These are phyloP conservation scores for Epicoccum sorghinum DNA, from an alignment of 2,329 filamentous ascomycete species.

Conservation along the genomic window DNA sequence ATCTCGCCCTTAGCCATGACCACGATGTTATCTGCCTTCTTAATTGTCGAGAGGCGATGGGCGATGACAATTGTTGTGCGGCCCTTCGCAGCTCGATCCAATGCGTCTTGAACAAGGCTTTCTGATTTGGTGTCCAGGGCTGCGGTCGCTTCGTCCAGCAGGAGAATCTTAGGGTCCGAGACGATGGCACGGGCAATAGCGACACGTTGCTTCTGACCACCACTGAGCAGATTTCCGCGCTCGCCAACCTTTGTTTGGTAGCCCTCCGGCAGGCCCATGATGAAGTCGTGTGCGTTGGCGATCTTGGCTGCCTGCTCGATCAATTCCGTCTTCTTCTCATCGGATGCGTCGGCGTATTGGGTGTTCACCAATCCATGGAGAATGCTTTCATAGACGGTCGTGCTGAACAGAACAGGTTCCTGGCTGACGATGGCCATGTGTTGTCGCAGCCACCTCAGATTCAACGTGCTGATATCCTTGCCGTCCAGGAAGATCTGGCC, in stretches of 20 bases:
- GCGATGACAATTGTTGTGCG: conserved; percentile 96
- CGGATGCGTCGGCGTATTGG: conserved; percentile 67
- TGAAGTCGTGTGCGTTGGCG: conserved; percentile 94
- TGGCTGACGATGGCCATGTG: conserved; percentile 93
- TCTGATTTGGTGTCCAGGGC: conserved; percentile 94
- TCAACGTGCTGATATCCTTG: conserved; percentile 78
- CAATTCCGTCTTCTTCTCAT: conserved; percentile 72
- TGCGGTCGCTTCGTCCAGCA: conserved; percentile 94
- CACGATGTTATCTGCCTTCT: conserved; percentile 92
- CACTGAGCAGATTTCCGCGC: conserved; percentile 87
- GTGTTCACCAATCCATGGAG: conserved; percentile 89
- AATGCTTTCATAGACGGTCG: conserved; percentile 89
- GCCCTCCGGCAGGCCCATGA: conserved; percentile 78
- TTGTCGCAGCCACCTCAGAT: conserved; percentile 88
- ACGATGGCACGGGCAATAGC: conserved; percentile 91
- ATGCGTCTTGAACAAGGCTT: conserved; percentile 88
- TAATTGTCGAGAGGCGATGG: conserved; percentile 93
- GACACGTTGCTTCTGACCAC: conserved; percentile 96
- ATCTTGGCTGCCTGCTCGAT: conserved; percentile 83
- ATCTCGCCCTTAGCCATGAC: conserved; percentile 88
- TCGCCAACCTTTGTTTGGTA: conserved; percentile 97
- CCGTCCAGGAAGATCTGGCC: conserved; percentile 83
- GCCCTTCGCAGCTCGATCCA: conserved; percentile 83
- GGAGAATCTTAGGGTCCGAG: conserved; percentile 86
- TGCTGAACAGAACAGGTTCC: conserved; percentile 88